These are phyloP conservation scores for Trichoderma oligosporum DNA, from an alignment of 2,329 filamentous ascomycete species.

Conservation along the genomic window DNA sequence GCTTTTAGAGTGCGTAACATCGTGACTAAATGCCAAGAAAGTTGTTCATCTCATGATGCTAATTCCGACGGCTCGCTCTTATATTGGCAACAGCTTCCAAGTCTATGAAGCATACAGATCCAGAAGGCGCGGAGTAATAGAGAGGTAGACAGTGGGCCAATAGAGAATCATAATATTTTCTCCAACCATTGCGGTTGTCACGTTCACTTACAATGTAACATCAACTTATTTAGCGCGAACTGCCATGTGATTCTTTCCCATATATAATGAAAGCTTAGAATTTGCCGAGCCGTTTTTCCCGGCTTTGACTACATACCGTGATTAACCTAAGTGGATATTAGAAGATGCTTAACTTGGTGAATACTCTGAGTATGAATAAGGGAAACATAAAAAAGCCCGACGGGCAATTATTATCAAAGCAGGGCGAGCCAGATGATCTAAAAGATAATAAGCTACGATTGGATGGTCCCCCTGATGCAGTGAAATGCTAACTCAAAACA, in stretches of 20 bases:
- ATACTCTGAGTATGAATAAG: not conserved
- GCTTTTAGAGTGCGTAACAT: not conserved
- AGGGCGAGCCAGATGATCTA: not conserved
- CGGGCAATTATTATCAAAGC: not conserved
- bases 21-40: not conserved
- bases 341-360: not conserved
- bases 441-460: not conserved
- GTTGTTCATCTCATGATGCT: not conserved
- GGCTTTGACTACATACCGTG: not conserved
- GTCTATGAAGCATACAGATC: not conserved
- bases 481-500: not conserved
- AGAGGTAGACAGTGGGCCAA: not conserved
- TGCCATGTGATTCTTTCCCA: not conserved
- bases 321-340: not conserved
- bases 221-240: not conserved
- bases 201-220: not conserved
- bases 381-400: not conserved
- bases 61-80: constrained; percentile 8
- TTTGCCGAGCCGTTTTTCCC: constrained; percentile 5
- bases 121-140: not conserved
- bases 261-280: not conserved
- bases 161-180: not conserved
- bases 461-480: too few relatives aligned
- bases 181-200: not conserved
- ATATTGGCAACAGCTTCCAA: not conserved